Base-by-base conservation (phyloP, 192 early-diverging fungal species). In the Coemansia sp. region DNA sequence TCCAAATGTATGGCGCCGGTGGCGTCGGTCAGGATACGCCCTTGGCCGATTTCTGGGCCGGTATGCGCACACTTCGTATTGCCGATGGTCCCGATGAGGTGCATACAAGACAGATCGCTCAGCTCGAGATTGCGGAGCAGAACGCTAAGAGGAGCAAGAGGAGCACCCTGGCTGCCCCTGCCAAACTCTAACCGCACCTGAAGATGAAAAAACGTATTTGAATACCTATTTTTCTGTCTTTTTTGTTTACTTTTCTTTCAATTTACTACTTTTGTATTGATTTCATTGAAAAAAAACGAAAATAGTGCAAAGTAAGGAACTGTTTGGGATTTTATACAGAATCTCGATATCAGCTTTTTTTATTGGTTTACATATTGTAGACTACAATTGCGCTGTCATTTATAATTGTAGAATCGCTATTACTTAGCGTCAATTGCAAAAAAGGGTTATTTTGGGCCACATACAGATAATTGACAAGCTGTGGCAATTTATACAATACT, bases 31-130 rank as follows among this genome's bases (percentile, higher is more conserved):
- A 90, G 54, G 95, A 97, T 68, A 87, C 89, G 52, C 90, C 91
- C 25, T 65, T 97, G 57, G 94, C 96, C 0, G 76, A 89, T 10
- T 89, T 96, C 76, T 92, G 89, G 83, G 93, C 92, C 34, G 80
- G 70, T 18, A 87, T 89, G 50, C 83, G 96, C 40, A 92, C 93
- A 25, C 82, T 97, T 62, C 86, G 95, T 56, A 91, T 94, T 78
- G 95, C 95, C 36, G 95, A 97, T 85, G 95, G 89, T 12, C 95
- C 95, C 8, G 95, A 97, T 66, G 95, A 96, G 76, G 93, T 96
- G 7, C 95, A 97, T 66, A 87, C 83, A 20, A 76, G 84, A 54
- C 96, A 97, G 75, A 86, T 99, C 64, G 93, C 89, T 12, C 87
- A 86, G 66, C 80, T 88, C 29, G 92, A 93, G 72, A 81, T 93